A percentile compares a stretch with the other conserved stretches of the same genome.
phyloP scores from a whole-genome alignment of 108 stramenopile genomes.

The Heterococcus sp. region DNA sequence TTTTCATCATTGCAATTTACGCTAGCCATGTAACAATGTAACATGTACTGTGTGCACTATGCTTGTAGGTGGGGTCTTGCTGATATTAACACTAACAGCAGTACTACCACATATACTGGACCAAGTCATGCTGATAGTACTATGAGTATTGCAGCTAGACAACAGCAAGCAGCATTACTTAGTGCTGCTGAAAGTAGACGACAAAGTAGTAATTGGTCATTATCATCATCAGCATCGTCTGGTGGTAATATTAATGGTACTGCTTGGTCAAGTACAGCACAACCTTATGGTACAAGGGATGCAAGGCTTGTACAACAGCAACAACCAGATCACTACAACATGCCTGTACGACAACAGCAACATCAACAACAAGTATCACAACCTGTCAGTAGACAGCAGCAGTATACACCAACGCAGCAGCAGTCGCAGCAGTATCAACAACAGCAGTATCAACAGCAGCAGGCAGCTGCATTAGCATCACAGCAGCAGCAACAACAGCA shows the following conservation, averaged over 20 bases:
- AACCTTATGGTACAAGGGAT: background rate
- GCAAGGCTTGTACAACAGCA: background rate
- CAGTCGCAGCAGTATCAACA: background rate
- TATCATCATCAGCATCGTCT: background rate
- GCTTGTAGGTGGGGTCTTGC: too few relatives aligned
- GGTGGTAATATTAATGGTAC: background rate
- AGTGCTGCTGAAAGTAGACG: background rate
- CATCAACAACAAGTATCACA: background rate
- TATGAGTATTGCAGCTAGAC: slow-evolving; percentile 8
- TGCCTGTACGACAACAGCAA: slow-evolving; percentile 8
- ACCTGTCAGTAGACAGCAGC: background rate
- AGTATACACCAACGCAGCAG: background rate
- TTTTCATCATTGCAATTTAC: too few relatives aligned
- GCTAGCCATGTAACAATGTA: too few relatives aligned
- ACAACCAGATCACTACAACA: slow-evolving; percentile 36
- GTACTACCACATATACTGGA: too few relatives aligned
- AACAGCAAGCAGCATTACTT: slow-evolving; percentile 14
- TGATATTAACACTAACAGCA: too few relatives aligned
- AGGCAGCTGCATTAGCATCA: background rate
- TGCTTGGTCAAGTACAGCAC: background rate
- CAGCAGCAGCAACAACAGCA: background rate
- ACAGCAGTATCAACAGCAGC: background rate
- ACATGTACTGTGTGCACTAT: too few relatives aligned
- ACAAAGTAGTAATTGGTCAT: background rate
- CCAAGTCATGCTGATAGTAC: background rate